Base-by-base conservation (phyloP, 305 asterid species). In the Caryopteris hybrid region DNA sequence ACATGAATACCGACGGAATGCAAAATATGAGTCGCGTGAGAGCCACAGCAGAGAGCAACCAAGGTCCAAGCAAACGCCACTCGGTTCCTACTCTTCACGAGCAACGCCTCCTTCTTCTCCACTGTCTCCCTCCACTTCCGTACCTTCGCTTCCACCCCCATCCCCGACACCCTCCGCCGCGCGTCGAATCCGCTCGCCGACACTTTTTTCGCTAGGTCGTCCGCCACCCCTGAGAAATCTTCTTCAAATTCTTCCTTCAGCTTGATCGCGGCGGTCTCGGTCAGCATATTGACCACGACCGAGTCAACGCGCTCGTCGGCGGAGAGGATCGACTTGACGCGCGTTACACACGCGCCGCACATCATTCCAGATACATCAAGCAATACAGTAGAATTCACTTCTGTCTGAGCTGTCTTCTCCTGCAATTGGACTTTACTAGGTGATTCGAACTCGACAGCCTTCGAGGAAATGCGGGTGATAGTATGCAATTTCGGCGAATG, bases 321-420 rank as follows among this genome's bases (percentile, higher is more conserved):
- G 14, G 95, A 74, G 36, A 90, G 20, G 46, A 93, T 88, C 56
- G 97, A 80, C 84, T 93, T 88, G 64, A 91, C 92, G 59, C 95
- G 97, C 23, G 95, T 80, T 13, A 80, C 99, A 57, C 99, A 90
- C 76, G 95, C 97, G 74, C 97, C 98, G 76, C 98, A 92, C 98
- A 92, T 92, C 97, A 92, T 92, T 41, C 98, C 98, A 5, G 89
- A 79, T 1, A 93, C 97, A 18, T 93, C 97, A 8, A 93, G 88
- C 4, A 93, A 71, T 4, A 91, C 82, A 0, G 88, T 84, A 1
- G 86, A 61, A n/a, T 27, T 65, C 6, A 47, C 9, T 8, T 71
- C 80, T 11, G 51, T 64, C 79, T 55, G 81, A 10, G 69, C 72
- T 36, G 71, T 20, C 42, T 75, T 60, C 60, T 48, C 87, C 64